Base-by-base conservation (phyloP, 2,329 filamentous ascomycete genomes). In the Mycosphaerella sp. region DNA sequence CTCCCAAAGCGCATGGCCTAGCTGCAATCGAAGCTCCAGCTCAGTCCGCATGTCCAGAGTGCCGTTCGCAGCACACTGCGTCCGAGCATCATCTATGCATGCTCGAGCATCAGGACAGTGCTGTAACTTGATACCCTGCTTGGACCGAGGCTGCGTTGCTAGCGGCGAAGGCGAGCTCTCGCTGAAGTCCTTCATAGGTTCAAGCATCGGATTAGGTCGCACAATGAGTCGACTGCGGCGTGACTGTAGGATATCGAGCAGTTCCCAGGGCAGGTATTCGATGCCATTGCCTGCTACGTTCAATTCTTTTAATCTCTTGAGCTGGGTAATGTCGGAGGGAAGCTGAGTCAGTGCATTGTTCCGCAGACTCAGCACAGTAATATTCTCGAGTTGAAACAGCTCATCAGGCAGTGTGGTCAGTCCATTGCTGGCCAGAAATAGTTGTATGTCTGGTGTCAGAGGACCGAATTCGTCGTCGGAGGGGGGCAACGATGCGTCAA, bases 221-320 rank as follows among this genome's bases (percentile, higher is more conserved):
- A 84, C 61, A 26, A 73, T 73, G n/a, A 87, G 69, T 4, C 74
- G 74, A 10, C 69, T 66, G n/a, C 86, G 72, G 64, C 32, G 72
- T 68, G 54, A 60, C 42, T 50, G 51, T 36, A 86, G 67, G 2
- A 87, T 72, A 23, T 78, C 69, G 1, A 87, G 72, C 0, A 88
- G 70, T 64, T 87, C 84, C 51, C 74, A 78, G 0, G 86, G 86
- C 1, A 89, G 73, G 56, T 73, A 78, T 6, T 74, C 74, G 9
- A 89, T 72, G 4, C 71, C 69, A 57, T 88, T 89, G 50, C 84
- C 79, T 0, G 83, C 80, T 7, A 89, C 62, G 60, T 87, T 88
- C 39, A 89, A 76, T 48, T 81, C 77, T 48, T 73, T 72, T 3
- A 89, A 74, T 54, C 81, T 82, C 4, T 66, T 66, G 6, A 89